Evolutionary conservation across 1,284 basidiomycete species (phyloP).

Genomic region (Sparassis latifolia): DNA sequence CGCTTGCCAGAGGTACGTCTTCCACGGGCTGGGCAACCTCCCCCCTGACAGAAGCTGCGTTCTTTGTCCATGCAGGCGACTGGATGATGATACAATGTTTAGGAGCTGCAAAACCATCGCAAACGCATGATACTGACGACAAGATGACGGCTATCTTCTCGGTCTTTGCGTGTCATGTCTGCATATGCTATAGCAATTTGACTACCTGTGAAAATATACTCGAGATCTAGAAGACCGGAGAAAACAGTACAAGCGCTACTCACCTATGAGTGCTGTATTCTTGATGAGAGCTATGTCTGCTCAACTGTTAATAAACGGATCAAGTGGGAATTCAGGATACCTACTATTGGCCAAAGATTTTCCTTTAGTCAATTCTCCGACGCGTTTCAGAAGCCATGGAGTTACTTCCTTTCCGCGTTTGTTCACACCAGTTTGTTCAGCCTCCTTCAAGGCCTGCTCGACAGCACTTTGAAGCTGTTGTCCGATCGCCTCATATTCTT

Average conservation of each 20-base stretch:
- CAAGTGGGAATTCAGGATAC: conserved; percentile 17
- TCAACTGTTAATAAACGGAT: not conserved
- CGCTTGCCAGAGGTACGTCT: too few species aligned
- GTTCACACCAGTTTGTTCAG: conserved; percentile 76
- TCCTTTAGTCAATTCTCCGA: conserved; percentile 78
- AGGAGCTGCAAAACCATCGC: too few species aligned
- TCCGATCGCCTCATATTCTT: conserved; percentile 64
- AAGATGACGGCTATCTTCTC: not conserved
- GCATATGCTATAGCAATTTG: conserved; percentile 80
- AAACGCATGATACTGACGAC: too few species aligned
- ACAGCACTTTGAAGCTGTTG: conserved; percentile 73
- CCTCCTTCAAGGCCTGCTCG: conserved; percentile 82
- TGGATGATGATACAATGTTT: too few species aligned
- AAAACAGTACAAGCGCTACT: conserved; percentile 17
- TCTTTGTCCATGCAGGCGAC: not conserved
- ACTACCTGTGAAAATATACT: conserved; percentile 41
- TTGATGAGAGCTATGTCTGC: conserved; percentile 84
- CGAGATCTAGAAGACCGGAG: not conserved
- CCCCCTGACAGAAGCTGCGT: not conserved
- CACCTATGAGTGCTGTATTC: conserved; percentile 87
- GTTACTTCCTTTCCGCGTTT: conserved; percentile 88
- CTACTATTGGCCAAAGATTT: conserved; percentile 67
- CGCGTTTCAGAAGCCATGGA: conserved; percentile 88
- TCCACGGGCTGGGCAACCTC: too few species aligned
- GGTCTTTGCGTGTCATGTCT: conserved; percentile 34